Percentiles rank a stretch among this genome's conserved stretches.
These are phyloP conservation scores for Somion occarium DNA, from an alignment of 1,284 basidiomycete species.

Conservation along the genomic window DNA sequence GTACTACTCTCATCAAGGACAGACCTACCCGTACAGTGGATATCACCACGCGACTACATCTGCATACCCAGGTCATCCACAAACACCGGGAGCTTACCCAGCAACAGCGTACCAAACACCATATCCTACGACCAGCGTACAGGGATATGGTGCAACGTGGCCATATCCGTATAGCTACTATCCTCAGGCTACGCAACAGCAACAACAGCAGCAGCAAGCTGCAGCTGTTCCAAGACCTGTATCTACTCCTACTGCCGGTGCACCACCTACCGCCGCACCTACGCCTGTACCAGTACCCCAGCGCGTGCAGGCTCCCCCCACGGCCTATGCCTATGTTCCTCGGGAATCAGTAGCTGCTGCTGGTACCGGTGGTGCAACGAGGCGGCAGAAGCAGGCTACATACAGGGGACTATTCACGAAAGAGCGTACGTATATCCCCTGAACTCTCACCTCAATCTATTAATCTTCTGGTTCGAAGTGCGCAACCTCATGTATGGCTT, in stretches of 20 bases:
- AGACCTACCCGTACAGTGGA: slow-evolving; percentile 12
- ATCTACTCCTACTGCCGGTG: slow-evolving; percentile 17
- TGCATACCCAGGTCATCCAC: slow-evolving; percentile 17
- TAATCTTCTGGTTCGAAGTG: slow-evolving; percentile 52
- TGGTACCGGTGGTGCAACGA: slow-evolving; percentile 29
- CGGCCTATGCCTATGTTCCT: slow-evolving; percentile 8
- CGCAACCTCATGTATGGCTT: slow-evolving; percentile 93
- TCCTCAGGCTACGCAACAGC: slow-evolving; percentile 12
- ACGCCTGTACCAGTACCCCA: slow-evolving; percentile 14
- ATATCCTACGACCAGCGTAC: slow-evolving; percentile 26
- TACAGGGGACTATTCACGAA: slow-evolving; percentile 71
- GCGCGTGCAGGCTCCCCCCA: slow-evolving; percentile 4
- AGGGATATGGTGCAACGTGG: slow-evolving; percentile 28
- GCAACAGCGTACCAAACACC: slow-evolving; percentile 26
- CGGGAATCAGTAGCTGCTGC: slow-evolving; percentile 44
- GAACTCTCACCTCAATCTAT: no score
- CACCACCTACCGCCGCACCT: slow-evolving; percentile 13
- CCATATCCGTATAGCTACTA: slow-evolving; percentile 29
- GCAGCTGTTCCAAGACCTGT: slow-evolving; percentile 9
- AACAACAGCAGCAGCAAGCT: slow-evolving; percentile 15
- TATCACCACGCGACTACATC: slow-evolving; percentile 19
- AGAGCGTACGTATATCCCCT: slow-evolving; percentile 68
- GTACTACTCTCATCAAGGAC: slow-evolving; percentile 22
- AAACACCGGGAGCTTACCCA: slow-evolving; percentile 24
- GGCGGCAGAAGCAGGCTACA: slow-evolving; percentile 52